Percentiles rank a stretch among this genome's conserved stretches.
These are phyloP conservation scores for Breynia disticha DNA, from an alignment of 441 rosid genomes.

Conservation along the genomic window DNA sequence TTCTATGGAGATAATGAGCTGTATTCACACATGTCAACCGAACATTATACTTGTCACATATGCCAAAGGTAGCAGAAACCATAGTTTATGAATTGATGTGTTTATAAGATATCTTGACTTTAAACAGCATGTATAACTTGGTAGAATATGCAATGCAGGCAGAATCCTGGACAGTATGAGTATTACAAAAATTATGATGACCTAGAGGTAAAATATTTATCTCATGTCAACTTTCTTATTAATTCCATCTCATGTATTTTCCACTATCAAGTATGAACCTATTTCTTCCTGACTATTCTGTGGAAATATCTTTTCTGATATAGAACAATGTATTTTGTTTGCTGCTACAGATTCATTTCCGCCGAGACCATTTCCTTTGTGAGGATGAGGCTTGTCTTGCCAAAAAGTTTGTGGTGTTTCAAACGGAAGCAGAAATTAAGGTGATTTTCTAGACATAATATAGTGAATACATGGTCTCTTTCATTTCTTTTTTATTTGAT, in stretches of 20 bases:
- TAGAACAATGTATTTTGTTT: background rate
- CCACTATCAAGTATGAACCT: background rate
- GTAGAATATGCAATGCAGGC: slow-evolving; percentile 41
- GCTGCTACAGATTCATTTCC: slow-evolving; percentile 67
- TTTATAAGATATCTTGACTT: background rate
- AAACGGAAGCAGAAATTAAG: slow-evolving; percentile 82
- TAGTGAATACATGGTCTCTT: background rate
- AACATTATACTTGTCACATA: slow-evolving; percentile 82
- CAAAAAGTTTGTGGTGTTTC: slow-evolving; percentile 84
- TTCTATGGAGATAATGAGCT: slow-evolving; percentile 91
- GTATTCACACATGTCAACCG: slow-evolving; percentile 83
- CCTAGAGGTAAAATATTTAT: slow-evolving; percentile 52
- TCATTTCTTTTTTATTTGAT: background rate
- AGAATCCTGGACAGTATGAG: slow-evolving; percentile 78
- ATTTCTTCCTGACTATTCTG: background rate
- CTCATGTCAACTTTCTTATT: slow-evolving; percentile 7
- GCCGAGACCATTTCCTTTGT: slow-evolving; percentile 79
- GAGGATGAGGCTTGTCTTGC: slow-evolving; percentile 91
- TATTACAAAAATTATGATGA: slow-evolving; percentile 87
- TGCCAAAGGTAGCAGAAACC: slow-evolving; percentile 64
- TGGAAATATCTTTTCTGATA: background rate
- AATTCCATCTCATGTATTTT: background rate
- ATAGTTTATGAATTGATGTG: background rate
- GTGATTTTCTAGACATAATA: slow-evolving; percentile 28
- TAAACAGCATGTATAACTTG: background rate